phyloP scores from a whole-genome alignment of 768 basidiomycete species.

The Boletus tylopilopsis region DNA sequence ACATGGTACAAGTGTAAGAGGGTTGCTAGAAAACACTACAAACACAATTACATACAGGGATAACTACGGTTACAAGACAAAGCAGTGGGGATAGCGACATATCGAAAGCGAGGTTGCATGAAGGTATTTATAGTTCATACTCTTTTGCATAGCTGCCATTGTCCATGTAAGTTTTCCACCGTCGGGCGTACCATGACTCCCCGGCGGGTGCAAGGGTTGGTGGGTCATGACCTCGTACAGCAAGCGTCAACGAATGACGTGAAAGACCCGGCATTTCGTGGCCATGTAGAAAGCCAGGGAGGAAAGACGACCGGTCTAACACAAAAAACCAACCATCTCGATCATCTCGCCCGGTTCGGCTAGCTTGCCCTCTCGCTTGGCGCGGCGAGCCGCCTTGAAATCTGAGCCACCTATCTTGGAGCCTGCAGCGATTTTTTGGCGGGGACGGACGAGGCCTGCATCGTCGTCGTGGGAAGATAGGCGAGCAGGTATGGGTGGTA shows the following conservation, averaged over 20 bases:
- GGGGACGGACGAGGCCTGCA: constrained; percentile 19
- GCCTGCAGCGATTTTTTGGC: constrained; percentile 19
- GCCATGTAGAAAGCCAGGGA: neutral
- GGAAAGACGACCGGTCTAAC: neutral
- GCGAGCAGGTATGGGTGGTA: constrained; percentile 22
- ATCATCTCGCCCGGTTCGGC: constrained; percentile 19
- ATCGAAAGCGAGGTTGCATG: neutral
- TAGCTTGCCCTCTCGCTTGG: constrained; percentile 24
- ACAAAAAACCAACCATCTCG: constrained; percentile 31
- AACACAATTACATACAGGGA: neutral
- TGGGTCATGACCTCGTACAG: neutral
- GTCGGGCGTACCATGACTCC: neutral
- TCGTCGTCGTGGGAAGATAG: constrained; percentile 6
- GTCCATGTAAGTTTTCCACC: neutral
- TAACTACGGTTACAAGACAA: neutral
- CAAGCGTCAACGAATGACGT: neutral
- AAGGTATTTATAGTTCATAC: neutral
- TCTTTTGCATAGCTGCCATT: neutral
- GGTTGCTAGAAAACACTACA: neutral
- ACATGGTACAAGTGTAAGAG: no score
- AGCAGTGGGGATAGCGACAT: neutral
- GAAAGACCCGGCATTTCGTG: neutral
- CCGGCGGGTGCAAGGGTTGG: neutral
- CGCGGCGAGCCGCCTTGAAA: constrained; percentile 27
- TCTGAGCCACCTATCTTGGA: constrained; percentile 27